These are phyloP conservation scores for Starmerella cellae DNA, from an alignment of 805 yeast species.

Conservation along the genomic window DNA sequence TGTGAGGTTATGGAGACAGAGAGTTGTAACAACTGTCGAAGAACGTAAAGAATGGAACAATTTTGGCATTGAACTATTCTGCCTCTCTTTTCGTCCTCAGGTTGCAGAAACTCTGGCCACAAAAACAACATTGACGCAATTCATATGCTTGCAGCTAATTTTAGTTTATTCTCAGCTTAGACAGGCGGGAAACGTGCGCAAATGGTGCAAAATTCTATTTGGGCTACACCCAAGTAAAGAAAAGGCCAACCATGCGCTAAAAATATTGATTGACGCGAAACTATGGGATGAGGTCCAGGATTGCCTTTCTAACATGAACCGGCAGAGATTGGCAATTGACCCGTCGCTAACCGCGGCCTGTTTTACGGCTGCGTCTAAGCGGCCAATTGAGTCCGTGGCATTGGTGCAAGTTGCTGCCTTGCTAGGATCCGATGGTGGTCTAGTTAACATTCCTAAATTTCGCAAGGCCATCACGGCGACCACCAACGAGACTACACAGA, in stretches of 20 bases:
- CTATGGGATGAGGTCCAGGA: slow-evolving; percentile 8
- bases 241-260: background rate
- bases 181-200: background rate
- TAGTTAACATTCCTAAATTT: slow-evolving; percentile 5
- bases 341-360: slow-evolving; percentile 3
- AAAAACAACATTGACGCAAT: no score
- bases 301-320: slow-evolving; percentile 1
- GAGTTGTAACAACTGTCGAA: background rate
- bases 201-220: slow-evolving; percentile 3
- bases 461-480: background rate
- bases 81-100: background rate
- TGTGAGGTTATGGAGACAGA: slow-evolving; percentile 1
- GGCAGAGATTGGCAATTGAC: background rate
- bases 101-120: slow-evolving; percentile 7
- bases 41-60: background rate
- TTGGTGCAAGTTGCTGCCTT: background rate
- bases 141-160: slow-evolving; percentile 2
- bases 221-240: background rate
- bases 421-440: slow-evolving; percentile 8
- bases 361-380: background rate
- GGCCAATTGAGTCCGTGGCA: background rate
- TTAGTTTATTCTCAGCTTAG: slow-evolving; percentile 2
- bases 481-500: background rate
- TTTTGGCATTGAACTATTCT: background rate
- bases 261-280: background rate